Evolutionary conservation across 345 rosid species (phyloP), one percentile per base, ranked within the genome.

Genomic region (Balakata baccata): DNA sequence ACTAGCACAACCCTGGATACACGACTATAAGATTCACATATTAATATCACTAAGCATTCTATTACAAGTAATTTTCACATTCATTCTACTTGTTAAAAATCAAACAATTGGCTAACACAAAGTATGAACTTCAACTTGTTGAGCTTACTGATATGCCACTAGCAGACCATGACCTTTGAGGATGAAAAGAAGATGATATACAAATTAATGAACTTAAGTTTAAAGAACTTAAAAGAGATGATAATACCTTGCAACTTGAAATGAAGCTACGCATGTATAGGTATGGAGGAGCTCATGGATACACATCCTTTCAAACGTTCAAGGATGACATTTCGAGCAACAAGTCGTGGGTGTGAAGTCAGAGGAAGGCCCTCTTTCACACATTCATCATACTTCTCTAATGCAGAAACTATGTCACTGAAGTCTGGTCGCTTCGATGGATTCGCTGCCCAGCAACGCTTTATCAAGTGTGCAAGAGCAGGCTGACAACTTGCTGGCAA

Each of bases 401-500:
- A 72, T 3, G 87, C 87, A 4, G 90, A 85, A 53, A 95, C 99
- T 12, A 95, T 92, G 77, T 89, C 79, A 18, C 86, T 84, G 86
- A 95, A 95, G 62, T 95, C 98, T 0, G 98, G 98, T 74, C 99
- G 85, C 81, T 91, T 95, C 0, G 96, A 78, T 0, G 99, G 97
- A 66, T 92, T 92, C 0, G 86, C 92, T 0, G 96, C 90, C 99
- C 99, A 91, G 74, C 99, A 95, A 2, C 89, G 87, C 85, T 85
- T 91, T 79, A 95, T 92, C n/a, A 95, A 77, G 80, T 95, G 96
- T 47, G 97, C 97, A 0, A 95, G 78, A 0, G 89, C 98, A 0
- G 97, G 96, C 81, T 89, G 98, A 59, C 98, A 95, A 69, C 98
- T 95, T 9, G 90, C 96, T 0, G 96, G 98, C 72, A 95, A 61